Evolutionary conservation across 1,284 basidiomycete genomes (phyloP).

Genomic region (Chalciporus piperatoides): DNA sequence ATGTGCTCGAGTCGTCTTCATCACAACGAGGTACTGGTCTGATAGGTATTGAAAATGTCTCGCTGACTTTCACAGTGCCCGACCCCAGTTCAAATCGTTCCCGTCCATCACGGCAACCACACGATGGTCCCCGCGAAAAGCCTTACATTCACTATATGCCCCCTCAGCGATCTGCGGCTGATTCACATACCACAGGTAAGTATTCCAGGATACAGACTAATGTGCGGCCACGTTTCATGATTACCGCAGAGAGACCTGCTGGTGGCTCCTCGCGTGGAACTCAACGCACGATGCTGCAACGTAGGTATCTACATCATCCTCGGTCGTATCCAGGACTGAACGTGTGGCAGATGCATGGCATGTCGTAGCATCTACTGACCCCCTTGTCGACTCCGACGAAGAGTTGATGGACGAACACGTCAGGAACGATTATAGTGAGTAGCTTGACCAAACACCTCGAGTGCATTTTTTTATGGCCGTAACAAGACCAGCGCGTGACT

Average conservation of each 20-base stretch:
- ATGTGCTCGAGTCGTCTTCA: constrained; percentile 18
- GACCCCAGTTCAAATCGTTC: constrained; percentile 29
- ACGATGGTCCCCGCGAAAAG: constrained; percentile 33
- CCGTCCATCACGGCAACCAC: constrained; percentile 25
- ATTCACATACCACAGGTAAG: constrained; percentile 20
- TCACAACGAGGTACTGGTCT: constrained; percentile 27
- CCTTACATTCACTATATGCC: constrained; percentile 40
- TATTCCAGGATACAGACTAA: constrained; percentile 5
- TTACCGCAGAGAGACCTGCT: constrained; percentile 23
- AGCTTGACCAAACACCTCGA: background rate
- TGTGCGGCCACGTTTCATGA: background rate
- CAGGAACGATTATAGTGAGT: constrained; percentile 61
- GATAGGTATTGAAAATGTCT: background rate
- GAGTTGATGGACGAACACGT: constrained; percentile 61
- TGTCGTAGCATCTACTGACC: constrained; percentile 55
- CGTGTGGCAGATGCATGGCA: constrained; percentile 63
- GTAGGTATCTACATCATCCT: constrained; percentile 19
- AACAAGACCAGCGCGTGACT: constrained; percentile 50
- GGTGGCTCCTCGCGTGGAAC: constrained; percentile 19
- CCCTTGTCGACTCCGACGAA: constrained; percentile 68
- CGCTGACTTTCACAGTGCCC: constrained; percentile 18
- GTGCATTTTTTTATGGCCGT: background rate
- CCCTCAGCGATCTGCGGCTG: constrained; percentile 25
- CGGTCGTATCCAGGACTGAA: background rate
- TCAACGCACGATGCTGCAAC: constrained; percentile 37